Evolutionary conservation across 176 grass and related monocot species (phyloP), one percentile per base, ranked within the genome.

Genomic region (Avena atlantica): DNA sequence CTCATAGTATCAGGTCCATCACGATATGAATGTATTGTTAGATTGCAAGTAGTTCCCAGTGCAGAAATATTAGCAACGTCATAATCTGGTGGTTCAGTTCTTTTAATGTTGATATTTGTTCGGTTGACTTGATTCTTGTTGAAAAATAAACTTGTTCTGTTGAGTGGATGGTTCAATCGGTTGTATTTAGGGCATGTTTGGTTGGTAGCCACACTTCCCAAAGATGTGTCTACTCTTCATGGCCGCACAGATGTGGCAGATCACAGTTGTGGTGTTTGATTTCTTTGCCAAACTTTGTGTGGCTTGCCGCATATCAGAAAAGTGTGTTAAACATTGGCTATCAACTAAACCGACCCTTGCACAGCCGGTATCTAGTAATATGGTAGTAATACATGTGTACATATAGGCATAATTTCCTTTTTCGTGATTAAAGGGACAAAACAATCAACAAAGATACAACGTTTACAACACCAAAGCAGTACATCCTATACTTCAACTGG

Each of bases 401-500:
- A 75, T 75, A 27, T 75, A 75, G 47, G 45, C 9, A 48, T 48
- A 25, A 62, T 74, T 85, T 65, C 11, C 34, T 60, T 74, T 12
- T 29, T 66, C 65, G 29, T 14, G 9, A 78, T 73, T 78, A 56
- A 64, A 53, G 9, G 12, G 20, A 12, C 3, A 34, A 57, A 61
- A 49, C 13, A 29, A 61, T 12, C 53, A 40, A 31, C 9, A 78
- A 49, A 51, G 74, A 34, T 36, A 5, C 7, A 49, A 8, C 0
- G 15, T 59, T 82, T 65, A 10, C 78, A 81, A 81, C 24, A 81
- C 79, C 17, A 42, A 70, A 42, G n/a, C 9, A 62, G 31, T 64
- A 34, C 61, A 42, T 70, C 50, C 60, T 69, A 76, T 42, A 83
- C 63, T 14, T 78, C 49, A 69, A 83, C 62, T 59, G 12, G 13